Conservation (phyloP, 108 stramenopile genomes). For the Nannochloropsis gaditana region DNA sequence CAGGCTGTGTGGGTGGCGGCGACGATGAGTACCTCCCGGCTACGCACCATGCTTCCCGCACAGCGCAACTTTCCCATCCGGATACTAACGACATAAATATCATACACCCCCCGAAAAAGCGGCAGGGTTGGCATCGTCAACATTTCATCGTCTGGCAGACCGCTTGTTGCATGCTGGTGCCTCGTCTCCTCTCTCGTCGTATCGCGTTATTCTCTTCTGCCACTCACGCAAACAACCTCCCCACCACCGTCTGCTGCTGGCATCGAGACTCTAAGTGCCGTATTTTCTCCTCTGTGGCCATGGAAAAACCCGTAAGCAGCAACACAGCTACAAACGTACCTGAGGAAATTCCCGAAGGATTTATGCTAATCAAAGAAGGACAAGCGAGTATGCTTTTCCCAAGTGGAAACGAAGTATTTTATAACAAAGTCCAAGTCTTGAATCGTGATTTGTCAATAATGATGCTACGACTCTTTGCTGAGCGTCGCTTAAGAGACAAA, state of each 20-base stretch:
- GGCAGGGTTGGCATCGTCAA: too few species aligned
- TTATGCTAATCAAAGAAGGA: constrained; percentile 20
- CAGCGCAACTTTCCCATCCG: not conserved
- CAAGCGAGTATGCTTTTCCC: constrained; percentile 43
- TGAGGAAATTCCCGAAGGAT: not conserved
- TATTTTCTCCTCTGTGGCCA: not conserved
- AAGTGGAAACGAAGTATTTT: constrained; percentile 69
- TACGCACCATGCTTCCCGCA: too few species aligned
- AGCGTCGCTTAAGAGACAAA: constrained; percentile 63
- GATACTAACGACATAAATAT: not conserved
- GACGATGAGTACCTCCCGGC: too few species aligned
- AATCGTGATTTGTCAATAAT: constrained; percentile 87
- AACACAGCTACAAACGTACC: not conserved
- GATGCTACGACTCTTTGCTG: constrained; percentile 75
- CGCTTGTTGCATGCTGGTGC: not conserved
- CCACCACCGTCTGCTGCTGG: too few species aligned
- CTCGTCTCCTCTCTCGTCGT: not conserved
- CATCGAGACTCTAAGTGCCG: not conserved
- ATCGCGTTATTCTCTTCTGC: not conserved
- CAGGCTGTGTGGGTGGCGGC: too few species aligned
- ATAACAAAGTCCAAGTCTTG: constrained; percentile 96
- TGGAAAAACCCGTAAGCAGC: not conserved
- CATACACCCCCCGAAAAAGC: too few species aligned
- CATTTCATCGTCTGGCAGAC: not conserved
- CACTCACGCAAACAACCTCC: too few species aligned